A percentile compares a stretch with the other conserved stretches of the same genome.
Evolutionary conservation across 768 basidiomycete species (phyloP).

Genomic region (Flagelloscypha sp.): DNA sequence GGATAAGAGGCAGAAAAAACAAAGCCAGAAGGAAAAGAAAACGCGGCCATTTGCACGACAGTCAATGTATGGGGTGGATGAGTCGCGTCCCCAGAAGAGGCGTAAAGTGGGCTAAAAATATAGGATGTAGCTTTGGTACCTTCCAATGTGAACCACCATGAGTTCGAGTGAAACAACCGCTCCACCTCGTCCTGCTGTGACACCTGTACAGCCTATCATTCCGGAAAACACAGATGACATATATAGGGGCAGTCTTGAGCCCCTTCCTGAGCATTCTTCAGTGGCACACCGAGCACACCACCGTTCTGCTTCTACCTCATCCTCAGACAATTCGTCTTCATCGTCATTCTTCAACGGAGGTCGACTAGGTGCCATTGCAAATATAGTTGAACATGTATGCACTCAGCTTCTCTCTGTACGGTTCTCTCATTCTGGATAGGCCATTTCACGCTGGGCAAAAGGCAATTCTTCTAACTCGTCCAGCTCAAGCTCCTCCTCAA

Average conservation of each 20-base stretch:
- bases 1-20: slow-evolving; percentile 83
- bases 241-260: slow-evolving; percentile 46
- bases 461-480: slow-evolving; percentile 32
- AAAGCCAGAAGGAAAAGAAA: slow-evolving; percentile 83
- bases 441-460: slow-evolving; percentile 42
- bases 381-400: slow-evolving; percentile 64
- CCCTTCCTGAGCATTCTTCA: slow-evolving; percentile 20
- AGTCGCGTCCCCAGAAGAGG: slow-evolving; percentile 1
- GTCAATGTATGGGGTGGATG: slow-evolving; percentile 1
- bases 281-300: slow-evolving; percentile 19
- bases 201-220: too few relatives aligned
- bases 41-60: slow-evolving; percentile 54
- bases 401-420: slow-evolving; percentile 25
- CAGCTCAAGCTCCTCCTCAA: slow-evolving; percentile 34
- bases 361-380: slow-evolving; percentile 44
- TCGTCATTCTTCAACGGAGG: slow-evolving; percentile 29
- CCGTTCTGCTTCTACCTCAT: slow-evolving; percentile 25
- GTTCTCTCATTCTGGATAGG: slow-evolving; percentile 29
- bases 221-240: slow-evolving; percentile 38
- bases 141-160: too few relatives aligned
- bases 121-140: too few relatives aligned
- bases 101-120: slow-evolving; percentile 11
- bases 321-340: slow-evolving; percentile 34
- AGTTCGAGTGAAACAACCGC: too few relatives aligned
- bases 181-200: too few relatives aligned